A percentile compares a stretch with the other conserved stretches of the same genome.
phyloP scores from a whole-genome alignment of 139 green algal genomes.

The Helicosporidium sp. region DNA sequence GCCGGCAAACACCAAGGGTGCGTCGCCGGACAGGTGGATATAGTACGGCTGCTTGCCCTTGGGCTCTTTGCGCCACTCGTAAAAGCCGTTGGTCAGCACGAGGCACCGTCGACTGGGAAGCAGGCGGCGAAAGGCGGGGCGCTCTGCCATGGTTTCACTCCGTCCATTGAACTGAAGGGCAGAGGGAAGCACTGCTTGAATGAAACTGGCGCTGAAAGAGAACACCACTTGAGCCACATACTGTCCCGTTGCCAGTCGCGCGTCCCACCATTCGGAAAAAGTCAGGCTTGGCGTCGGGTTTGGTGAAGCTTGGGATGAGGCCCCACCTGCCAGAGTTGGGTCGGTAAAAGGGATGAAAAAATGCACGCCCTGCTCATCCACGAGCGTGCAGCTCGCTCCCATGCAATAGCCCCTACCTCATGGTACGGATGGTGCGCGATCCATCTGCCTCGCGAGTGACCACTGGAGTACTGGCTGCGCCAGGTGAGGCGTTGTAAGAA shows the following conservation, averaged over 20 bases:
- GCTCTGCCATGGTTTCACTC: conserved; percentile 34
- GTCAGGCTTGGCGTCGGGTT: conserved; percentile 29
- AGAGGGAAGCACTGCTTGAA: neutral
- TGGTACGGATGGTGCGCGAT: neutral
- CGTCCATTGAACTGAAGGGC: conserved; percentile 38
- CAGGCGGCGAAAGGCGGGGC: conserved; percentile 43
- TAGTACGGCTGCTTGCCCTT: conserved; percentile 56
- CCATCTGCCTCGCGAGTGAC: neutral
- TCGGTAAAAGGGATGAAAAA: neutral
- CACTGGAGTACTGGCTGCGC: conserved; percentile 2
- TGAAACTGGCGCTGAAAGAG: neutral
- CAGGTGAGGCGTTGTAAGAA: conserved; percentile 34
- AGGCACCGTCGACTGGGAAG: conserved; percentile 34
- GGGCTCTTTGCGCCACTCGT: conserved; percentile 57
- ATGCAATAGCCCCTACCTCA: too few species aligned
- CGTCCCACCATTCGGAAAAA: conserved; percentile 34
- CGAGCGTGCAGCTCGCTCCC: too few species aligned
- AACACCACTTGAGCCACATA: neutral
- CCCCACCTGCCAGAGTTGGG: conserved; percentile 37
- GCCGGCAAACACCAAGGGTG: conserved; percentile 33
- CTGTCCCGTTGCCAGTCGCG: neutral
- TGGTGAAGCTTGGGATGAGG: conserved; percentile 54
- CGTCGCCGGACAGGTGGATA: conserved; percentile 18
- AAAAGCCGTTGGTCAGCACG: conserved; percentile 55
- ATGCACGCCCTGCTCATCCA: neutral